Base-by-base conservation (phyloP, 2,329 filamentous ascomycete species). In the Akanthomyces uredinophilus region DNA sequence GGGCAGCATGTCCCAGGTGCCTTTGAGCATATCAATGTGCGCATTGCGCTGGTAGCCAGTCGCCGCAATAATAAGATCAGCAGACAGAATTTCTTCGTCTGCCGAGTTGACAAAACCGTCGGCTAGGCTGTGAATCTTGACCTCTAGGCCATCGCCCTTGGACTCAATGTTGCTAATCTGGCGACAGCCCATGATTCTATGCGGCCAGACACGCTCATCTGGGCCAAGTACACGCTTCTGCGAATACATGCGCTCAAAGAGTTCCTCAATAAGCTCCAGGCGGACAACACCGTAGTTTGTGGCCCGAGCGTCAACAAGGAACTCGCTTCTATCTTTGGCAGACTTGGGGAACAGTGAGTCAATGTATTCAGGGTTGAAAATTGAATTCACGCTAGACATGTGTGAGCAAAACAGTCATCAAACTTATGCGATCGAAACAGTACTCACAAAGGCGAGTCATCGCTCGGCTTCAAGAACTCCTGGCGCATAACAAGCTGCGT, bases 211-310 rank as follows among this genome's bases (percentile, higher is more conserved):
- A 32, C 77, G 80, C 73, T 92, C 87, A 64, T 93, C 87, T 20
- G 81, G 77, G 62, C 85, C 83, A 37, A 91, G 81, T 52, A 84
- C 81, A 59, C 96, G 83, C 55, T 87, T 86, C 76, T 98, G 94
- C 61, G 92, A 83, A 76, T 98, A 98, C 77, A 96, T 87, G 62
- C 85, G 85, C 74, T 94, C 87, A 75, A 96, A 98, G 35, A 98
- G 84, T 62, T 88, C 85, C 74, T 98, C 94, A 63, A 98, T 90
- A 56, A 98, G 84, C 67, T 91, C 86, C n/a, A 96, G 83, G 8
- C 94, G 87, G 4, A 99, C 94, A 5, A 98, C 94, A 58, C 92
- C 90, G 74, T 98, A 98, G 79, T 98, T 98, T 64, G 94, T 98
- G 35, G 87, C 87, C 64, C 89, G 88, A 68, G 96, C 91, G 58